Evolutionary conservation across 1,284 basidiomycete species (phyloP).

Genomic region (Fomitiporia mediterranea): DNA sequence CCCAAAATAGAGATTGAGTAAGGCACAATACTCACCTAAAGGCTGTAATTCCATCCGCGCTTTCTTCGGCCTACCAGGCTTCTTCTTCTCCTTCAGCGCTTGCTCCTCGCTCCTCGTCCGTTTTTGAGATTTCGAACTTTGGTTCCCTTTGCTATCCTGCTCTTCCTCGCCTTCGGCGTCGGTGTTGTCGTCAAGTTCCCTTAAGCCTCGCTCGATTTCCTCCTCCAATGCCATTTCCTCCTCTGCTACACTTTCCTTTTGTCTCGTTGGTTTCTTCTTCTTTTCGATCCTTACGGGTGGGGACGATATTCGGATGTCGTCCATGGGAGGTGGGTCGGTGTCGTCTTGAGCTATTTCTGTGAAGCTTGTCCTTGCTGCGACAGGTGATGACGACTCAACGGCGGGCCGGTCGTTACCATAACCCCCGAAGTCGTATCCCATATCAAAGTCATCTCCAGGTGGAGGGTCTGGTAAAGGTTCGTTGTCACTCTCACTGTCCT

Average conservation of each 20-base stretch:
- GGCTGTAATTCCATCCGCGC: slow-evolving; percentile 3
- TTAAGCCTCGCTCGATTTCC: slow-evolving; percentile 48
- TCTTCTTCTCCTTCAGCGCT: slow-evolving; percentile 10
- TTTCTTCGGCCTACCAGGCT: slow-evolving; percentile 15
- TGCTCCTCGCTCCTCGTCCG: slow-evolving; percentile 10
- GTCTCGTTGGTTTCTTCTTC: slow-evolving; percentile 27
- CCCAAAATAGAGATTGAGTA: no score
- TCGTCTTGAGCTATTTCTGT: slow-evolving; percentile 36
- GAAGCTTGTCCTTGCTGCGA: slow-evolving; percentile 38
- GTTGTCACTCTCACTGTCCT: slow-evolving; percentile 17
- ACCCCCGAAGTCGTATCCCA: slow-evolving; percentile 10
- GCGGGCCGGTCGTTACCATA: slow-evolving; percentile 24
- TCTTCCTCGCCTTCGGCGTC: slow-evolving; percentile 31
- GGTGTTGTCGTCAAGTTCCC: slow-evolving; percentile 38
- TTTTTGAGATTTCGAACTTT: slow-evolving; percentile 16
- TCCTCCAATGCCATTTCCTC: slow-evolving; percentile 37
- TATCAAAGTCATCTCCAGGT: background rate
- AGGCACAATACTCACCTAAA: slow-evolving; percentile 5
- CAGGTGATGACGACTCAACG: slow-evolving; percentile 8
- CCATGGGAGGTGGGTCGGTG: slow-evolving; percentile 28
- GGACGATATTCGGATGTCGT: slow-evolving; percentile 24
- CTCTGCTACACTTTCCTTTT: slow-evolving; percentile 32
- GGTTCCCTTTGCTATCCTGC: slow-evolving; percentile 11
- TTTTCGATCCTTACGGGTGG: slow-evolving; percentile 27
- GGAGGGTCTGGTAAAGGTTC: slow-evolving; percentile 7